phyloP scores from a whole-genome alignment of 1,139 yeast genomes.

The Diutina sp. region DNA sequence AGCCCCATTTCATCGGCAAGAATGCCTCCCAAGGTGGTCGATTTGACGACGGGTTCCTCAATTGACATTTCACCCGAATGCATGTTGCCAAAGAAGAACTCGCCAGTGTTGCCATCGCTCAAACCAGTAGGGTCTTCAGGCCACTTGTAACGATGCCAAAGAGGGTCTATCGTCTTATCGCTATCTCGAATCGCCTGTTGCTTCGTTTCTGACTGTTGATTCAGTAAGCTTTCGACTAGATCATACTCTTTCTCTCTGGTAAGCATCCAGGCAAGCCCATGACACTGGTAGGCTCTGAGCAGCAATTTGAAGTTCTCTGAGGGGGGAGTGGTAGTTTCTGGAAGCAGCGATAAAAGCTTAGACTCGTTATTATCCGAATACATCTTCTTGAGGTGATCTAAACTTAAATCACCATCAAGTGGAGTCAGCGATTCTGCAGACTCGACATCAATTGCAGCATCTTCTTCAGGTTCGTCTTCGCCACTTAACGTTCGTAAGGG shows the following conservation, averaged over 20 bases:
- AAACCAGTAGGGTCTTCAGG: slow-evolving; percentile 21
- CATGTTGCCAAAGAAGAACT: slow-evolving; percentile 59
- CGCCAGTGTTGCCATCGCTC: slow-evolving; percentile 3
- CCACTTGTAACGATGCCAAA: slow-evolving; percentile 78
- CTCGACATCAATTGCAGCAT: not conserved
- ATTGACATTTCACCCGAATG: slow-evolving; percentile 73
- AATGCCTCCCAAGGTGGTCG: slow-evolving; percentile 67
- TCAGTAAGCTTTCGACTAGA: slow-evolving; percentile 18
- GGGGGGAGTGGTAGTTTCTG: slow-evolving; percentile 52
- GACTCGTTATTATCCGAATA: slow-evolving; percentile 54
- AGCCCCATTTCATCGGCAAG: slow-evolving; percentile 97
- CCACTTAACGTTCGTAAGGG: slow-evolving; percentile 6
- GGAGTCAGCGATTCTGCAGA: slow-evolving; percentile 17
- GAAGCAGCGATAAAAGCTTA: slow-evolving; percentile 36
- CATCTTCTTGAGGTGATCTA: slow-evolving; percentile 67
- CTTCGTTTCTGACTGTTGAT: slow-evolving; percentile 17
- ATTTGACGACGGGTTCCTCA: slow-evolving; percentile 48
- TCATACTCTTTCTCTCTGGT: slow-evolving; percentile 45
- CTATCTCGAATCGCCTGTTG: slow-evolving; percentile 13
- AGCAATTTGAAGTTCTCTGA: slow-evolving; percentile 36
- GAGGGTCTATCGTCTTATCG: slow-evolving; percentile 57
- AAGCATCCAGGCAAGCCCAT: slow-evolving; percentile 78
- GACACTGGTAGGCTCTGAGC: slow-evolving; percentile 63
- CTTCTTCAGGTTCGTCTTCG: slow-evolving; percentile 13
- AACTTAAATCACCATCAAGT: slow-evolving; percentile 17